Conservation (phyloP, 179 eudicot genomes). For the Nepenthes alata region DNA sequence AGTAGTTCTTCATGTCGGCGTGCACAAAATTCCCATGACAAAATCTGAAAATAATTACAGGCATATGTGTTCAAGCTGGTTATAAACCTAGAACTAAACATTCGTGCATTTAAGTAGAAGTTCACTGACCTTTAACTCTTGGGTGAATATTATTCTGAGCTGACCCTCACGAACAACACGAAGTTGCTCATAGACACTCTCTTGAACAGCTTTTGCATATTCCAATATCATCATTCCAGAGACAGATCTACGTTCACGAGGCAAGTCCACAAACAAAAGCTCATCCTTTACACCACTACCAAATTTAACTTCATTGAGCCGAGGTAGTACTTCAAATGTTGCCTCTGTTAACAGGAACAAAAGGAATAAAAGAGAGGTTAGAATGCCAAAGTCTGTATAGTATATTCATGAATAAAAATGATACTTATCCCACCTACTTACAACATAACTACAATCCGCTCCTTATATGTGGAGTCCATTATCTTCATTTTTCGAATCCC, state of each 20-base stretch:
- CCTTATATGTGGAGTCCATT: no score
- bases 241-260: constrained; percentile 63
- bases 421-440: no score
- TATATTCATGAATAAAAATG: no score
- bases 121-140: constrained; percentile 63
- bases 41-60: constrained; percentile 35
- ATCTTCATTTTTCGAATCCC: no score
- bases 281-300: constrained; percentile 87
- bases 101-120: background rate
- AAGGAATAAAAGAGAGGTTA: constrained; percentile 2
- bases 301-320: constrained; percentile 82
- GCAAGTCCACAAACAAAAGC: constrained; percentile 78
- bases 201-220: constrained; percentile 84
- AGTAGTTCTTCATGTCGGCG: constrained; percentile 92
- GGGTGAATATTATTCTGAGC: constrained; percentile 67
- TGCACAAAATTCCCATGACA: constrained; percentile 97
- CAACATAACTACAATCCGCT: no score
- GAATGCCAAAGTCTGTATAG: background rate
- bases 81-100: background rate
- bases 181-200: constrained; percentile 86
- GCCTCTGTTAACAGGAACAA: constrained; percentile 52
- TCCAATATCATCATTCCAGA: constrained; percentile 82
- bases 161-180: constrained; percentile 94
- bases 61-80: background rate
- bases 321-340: constrained; percentile 89